These are phyloP conservation scores for Sphaerulina populicola DNA, from an alignment of 2,329 filamentous ascomycete species.

Conservation along the genomic window DNA sequence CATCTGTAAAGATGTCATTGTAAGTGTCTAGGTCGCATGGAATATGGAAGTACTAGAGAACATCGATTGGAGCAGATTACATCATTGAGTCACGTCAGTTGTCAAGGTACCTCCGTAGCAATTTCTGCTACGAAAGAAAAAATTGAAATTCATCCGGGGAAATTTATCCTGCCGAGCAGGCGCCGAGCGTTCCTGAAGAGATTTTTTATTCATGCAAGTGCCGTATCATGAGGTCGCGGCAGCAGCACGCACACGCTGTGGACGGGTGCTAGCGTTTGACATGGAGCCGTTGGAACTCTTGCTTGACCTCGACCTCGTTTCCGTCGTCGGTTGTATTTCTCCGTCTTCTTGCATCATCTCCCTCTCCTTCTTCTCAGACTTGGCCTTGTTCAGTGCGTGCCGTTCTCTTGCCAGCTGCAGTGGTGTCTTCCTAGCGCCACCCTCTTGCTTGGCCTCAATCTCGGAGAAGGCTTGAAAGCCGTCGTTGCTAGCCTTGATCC, in stretches of 20 bases:
- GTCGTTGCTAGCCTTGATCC: slow-evolving; percentile 44
- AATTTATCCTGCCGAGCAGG: slow-evolving; percentile 14
- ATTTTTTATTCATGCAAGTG: background rate
- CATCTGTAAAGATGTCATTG: background rate
- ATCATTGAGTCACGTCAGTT: too few species aligned
- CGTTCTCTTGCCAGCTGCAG: slow-evolving; percentile 52
- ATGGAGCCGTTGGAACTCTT: slow-evolving; percentile 7
- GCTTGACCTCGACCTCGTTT: slow-evolving; percentile 23
- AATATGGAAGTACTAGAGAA: background rate
- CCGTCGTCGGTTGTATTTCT: slow-evolving; percentile 7
- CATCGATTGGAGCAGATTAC: too few species aligned
- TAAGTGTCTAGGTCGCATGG: background rate
- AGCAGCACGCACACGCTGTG: slow-evolving; percentile 5
- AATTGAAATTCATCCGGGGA: slow-evolving; percentile 8
- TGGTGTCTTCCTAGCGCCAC: slow-evolving; percentile 37
- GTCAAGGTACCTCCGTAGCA: too few species aligned
- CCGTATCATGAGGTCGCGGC: slow-evolving; percentile 3
- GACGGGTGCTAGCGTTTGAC: slow-evolving; percentile 5
- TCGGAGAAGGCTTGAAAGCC: slow-evolving; percentile 46
- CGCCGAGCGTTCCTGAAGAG: slow-evolving; percentile 1
- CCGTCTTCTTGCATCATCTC: background rate
- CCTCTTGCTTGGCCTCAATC: slow-evolving; percentile 29
- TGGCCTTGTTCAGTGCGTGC: slow-evolving; percentile 43
- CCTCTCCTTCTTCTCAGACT: slow-evolving; percentile 29
- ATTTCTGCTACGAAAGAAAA: too few species aligned